Conservation (phyloP, 805 yeast species). For the Saturnispora besseyi region DNA sequence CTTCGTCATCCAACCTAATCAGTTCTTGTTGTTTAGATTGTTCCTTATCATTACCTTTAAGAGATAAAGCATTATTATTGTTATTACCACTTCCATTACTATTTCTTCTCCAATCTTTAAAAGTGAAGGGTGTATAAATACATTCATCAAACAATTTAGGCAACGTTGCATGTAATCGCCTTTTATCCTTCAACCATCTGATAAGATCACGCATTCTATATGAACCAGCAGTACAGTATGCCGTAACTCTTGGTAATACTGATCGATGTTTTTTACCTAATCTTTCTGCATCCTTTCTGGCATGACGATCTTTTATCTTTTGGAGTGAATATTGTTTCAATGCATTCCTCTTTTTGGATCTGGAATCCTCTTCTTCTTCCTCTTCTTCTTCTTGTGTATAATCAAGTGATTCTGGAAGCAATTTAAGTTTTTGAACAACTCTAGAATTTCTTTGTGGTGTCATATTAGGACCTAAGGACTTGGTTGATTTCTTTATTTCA, state of each 20-base stretch:
- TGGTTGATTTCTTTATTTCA: constrained; percentile 18
- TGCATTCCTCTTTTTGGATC: constrained; percentile 30
- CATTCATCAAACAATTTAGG: constrained; percentile 94
- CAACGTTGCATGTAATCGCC: constrained; percentile 60
- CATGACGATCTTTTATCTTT: constrained; percentile 77
- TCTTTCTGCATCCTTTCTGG: constrained; percentile 88
- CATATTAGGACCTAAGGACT: constrained; percentile 37
- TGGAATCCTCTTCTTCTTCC: constrained; percentile 11
- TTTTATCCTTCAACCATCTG: constrained; percentile 77
- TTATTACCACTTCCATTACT: constrained; percentile 1
- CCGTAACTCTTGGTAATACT: constrained; percentile 85
- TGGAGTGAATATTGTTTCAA: constrained; percentile 51
- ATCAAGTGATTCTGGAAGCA: constrained; percentile 53
- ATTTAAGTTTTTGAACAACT: constrained; percentile 62
- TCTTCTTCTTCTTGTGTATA: constrained; percentile 20
- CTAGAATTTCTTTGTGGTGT: constrained; percentile 71
- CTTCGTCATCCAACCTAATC: constrained; percentile 81
- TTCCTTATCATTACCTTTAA: constrained; percentile 2
- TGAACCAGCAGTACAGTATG: constrained; percentile 91
- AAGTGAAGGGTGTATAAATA: constrained; percentile 81
- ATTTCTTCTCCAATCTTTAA: constrained; percentile 60
- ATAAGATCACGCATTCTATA: constrained; percentile 81
- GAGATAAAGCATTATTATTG: background rate
- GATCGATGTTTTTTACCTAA: constrained; percentile 81
- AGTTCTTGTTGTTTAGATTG: constrained; percentile 20